Conservation (phyloP, 306 rosid species). For the Alnus rubra region DNA sequence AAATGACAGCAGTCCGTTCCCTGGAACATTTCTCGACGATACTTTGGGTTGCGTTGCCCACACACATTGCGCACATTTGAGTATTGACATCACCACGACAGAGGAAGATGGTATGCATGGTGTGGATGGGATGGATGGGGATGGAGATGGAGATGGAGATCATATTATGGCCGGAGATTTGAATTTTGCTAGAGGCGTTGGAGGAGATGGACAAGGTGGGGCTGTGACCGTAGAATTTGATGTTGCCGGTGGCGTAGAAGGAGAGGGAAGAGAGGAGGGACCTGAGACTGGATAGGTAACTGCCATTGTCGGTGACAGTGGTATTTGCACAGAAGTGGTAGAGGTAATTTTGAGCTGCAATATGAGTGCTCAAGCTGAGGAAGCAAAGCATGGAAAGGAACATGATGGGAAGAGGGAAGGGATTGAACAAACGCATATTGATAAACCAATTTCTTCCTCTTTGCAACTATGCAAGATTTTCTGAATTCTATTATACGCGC, state of each 20-base stretch:
- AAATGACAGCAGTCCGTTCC: slow-evolving; percentile 36
- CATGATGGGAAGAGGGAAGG: slow-evolving; percentile 3
- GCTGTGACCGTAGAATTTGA: background rate
- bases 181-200: slow-evolving; percentile 35
- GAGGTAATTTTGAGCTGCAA: background rate
- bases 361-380: background rate
- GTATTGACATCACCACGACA: slow-evolving; percentile 50
- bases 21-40: slow-evolving; percentile 25
- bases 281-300: slow-evolving; percentile 25
- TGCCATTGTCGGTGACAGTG: slow-evolving; percentile 42
- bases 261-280: background rate
- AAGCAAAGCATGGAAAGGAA: slow-evolving; percentile 14
- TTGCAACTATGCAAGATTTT: slow-evolving; percentile 6
- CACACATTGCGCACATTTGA: slow-evolving; percentile 37
- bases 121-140: slow-evolving; percentile 7
- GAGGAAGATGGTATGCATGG: slow-evolving; percentile 33
- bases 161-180: background rate
- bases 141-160: background rate
- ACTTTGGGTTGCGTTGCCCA: slow-evolving; percentile 24
- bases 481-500: background rate
- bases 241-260: background rate
- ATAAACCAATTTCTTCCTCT: background rate
- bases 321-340: slow-evolving; percentile 19
- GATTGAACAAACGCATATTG: slow-evolving; percentile 17
- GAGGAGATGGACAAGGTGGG: slow-evolving; percentile 43